Percentiles rank a stretch among this genome's conserved stretches.
These are phyloP conservation scores for Delitschia confertaspora DNA, from an alignment of 495 filamentous ascomycete species.

Conservation along the genomic window DNA sequence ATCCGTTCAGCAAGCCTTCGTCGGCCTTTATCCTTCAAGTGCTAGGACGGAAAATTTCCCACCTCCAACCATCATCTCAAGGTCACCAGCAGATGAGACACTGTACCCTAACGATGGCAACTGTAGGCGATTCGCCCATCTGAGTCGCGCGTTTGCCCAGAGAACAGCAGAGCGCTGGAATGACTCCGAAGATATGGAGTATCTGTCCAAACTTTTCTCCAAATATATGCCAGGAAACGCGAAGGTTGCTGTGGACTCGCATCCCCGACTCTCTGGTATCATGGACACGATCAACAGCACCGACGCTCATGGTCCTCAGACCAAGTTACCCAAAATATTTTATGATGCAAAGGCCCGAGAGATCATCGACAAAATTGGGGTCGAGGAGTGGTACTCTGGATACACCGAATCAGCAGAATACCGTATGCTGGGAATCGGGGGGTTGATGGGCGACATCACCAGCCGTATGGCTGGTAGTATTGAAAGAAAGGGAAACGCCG, in stretches of 20 bases:
- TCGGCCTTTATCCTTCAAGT: constrained; percentile 75
- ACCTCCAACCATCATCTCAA: constrained; percentile 63
- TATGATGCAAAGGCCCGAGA: constrained; percentile 65
- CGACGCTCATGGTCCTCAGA: constrained; percentile 72
- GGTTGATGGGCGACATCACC: constrained; percentile 74
- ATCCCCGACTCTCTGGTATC: constrained; percentile 77
- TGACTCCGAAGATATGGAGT: constrained; percentile 68
- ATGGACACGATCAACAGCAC: constrained; percentile 91
- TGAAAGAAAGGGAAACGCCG: constrained; percentile 52
- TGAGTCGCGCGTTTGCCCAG: constrained; percentile 72
- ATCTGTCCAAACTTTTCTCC: constrained; percentile 62
- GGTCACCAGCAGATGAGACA: constrained; percentile 72
- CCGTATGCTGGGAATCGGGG: constrained; percentile 76
- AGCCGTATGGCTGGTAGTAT: constrained; percentile 68
- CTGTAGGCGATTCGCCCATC: constrained; percentile 74
- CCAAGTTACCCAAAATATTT: constrained; percentile 71
- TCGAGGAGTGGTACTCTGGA: constrained; percentile 90
- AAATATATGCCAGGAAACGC: constrained; percentile 75
- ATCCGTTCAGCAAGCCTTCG: constrained; percentile 81
- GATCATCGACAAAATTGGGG: constrained; percentile 67
- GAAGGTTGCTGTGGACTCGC: constrained; percentile 70
- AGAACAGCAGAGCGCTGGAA: constrained; percentile 78
- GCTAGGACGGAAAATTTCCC: constrained; percentile 56
- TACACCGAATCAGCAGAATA: constrained; percentile 80
- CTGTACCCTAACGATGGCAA: constrained; percentile 83